Conservation (phyloP, 768 basidiomycete genomes). For the Leccinum imitatum region DNA sequence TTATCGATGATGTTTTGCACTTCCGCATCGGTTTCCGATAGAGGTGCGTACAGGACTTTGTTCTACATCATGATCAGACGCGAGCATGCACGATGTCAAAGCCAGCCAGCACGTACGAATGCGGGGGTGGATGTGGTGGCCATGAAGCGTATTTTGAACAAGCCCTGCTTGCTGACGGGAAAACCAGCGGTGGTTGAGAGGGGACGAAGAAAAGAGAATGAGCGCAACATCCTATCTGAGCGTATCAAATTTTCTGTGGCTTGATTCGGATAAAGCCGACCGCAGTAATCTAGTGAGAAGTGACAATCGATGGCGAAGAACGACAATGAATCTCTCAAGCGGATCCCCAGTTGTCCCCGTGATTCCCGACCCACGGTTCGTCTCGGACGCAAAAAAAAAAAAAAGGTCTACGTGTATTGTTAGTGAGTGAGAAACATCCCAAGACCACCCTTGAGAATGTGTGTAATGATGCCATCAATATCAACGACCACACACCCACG, state of each 20-base stretch:
- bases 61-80: slow-evolving; percentile 54
- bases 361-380: neutral
- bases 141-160: slow-evolving; percentile 47
- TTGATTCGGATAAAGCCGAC: slow-evolving; percentile 27
- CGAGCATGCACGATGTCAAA: neutral
- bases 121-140: slow-evolving; percentile 57
- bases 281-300: neutral
- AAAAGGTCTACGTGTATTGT: neutral
- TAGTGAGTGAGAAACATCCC: neutral
- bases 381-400: neutral
- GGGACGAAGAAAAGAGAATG: slow-evolving; percentile 29
- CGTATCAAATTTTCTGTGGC: slow-evolving; percentile 17
- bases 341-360: neutral
- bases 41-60: slow-evolving; percentile 83
- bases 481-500: neutral
- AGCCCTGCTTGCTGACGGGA: slow-evolving; percentile 21
- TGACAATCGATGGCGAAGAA: neutral
- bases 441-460: neutral
- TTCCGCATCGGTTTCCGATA: slow-evolving; percentile 91
- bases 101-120: slow-evolving; percentile 46
- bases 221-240: slow-evolving; percentile 30
- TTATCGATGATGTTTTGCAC: slow-evolving; percentile 98
- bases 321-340: neutral
- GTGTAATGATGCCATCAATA: too few relatives aligned
- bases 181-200: slow-evolving; percentile 20